Evolutionary conservation across 2,329 filamentous ascomycete genomes (phyloP), one percentile per base, ranked within the genome.

Genomic region (Calonectria naviculata): DNA sequence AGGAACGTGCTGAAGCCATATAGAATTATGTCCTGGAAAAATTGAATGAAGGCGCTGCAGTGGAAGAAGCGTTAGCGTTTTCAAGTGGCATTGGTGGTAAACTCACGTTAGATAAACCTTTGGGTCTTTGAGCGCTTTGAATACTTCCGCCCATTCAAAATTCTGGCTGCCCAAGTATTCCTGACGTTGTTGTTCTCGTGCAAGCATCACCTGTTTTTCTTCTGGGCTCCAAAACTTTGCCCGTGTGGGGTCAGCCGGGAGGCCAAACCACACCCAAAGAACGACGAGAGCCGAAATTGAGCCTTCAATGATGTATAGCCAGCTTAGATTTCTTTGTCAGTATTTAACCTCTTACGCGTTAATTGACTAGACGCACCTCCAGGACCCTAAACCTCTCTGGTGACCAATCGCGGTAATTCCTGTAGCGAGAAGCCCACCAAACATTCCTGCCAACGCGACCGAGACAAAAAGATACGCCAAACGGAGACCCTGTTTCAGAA

Each of bases 1-100:
- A 90, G 80, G 76, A 91, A 91, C 12, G 88, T 90, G 73, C 85
- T 87, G 78, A 90, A 90, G n/a, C 88, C 89, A 75, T 89, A 90
- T 0, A 88, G 81, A 49, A 88, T 79, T 29, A 87, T 86, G 68
- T 88, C 86, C 68, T 87, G 84, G 62, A 86, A 88, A 76, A 89
- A 89, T 56, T 89, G 87, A 21, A 87, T 87, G 28, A 80, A 71
- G 6, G 84, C 85, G 26, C 77, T 78, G 34, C 1, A 38, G 46
- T 1, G 12, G 29, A 28, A 1, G 2, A 29, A 17, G 38, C 7
- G 36, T 68, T 34, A 63, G 52, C 26, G 17, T 21, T n/a, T 60
- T 41, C 24, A 28, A 8, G 9, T 4, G 15, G 28, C 61, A 31
- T 13, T 24, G 1, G n/a, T 9, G 5, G 1, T 4, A 12, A 26